Conservation (phyloP, 768 basidiomycete genomes). For the Mycena rebaudengoi region DNA sequence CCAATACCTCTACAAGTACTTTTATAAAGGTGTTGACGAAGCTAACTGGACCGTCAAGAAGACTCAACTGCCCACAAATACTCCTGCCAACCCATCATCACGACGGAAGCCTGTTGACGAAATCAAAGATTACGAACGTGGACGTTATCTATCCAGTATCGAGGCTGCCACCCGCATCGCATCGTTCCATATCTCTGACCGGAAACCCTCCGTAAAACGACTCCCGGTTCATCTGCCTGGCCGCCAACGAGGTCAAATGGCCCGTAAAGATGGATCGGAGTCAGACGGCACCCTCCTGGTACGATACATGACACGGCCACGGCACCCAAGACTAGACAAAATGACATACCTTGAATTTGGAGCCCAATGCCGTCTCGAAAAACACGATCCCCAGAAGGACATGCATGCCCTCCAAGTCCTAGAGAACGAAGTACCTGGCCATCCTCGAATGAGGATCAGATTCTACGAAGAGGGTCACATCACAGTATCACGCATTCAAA, state of each 20-base stretch:
- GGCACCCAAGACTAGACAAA: neutral
- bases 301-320: neutral
- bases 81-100: neutral
- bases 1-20: neutral
- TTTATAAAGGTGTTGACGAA: neutral
- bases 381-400: neutral
- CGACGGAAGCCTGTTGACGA: neutral
- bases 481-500: neutral
- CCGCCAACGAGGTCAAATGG: neutral
- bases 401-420: neutral
- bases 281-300: neutral
- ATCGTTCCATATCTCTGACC: neutral
- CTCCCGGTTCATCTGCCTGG: neutral
- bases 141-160: neutral
- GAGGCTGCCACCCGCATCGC: neutral
- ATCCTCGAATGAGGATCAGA: neutral
- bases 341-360: conserved; percentile 1
- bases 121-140: neutral
- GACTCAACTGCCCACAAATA: neutral
- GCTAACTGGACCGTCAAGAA: neutral
- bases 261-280: neutral
- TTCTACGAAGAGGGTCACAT: neutral
- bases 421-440: neutral
- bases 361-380: neutral
- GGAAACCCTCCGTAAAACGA: neutral